These are phyloP conservation scores for Tricholomella constricta DNA, from an alignment of 768 basidiomycete genomes.

Conservation along the genomic window DNA sequence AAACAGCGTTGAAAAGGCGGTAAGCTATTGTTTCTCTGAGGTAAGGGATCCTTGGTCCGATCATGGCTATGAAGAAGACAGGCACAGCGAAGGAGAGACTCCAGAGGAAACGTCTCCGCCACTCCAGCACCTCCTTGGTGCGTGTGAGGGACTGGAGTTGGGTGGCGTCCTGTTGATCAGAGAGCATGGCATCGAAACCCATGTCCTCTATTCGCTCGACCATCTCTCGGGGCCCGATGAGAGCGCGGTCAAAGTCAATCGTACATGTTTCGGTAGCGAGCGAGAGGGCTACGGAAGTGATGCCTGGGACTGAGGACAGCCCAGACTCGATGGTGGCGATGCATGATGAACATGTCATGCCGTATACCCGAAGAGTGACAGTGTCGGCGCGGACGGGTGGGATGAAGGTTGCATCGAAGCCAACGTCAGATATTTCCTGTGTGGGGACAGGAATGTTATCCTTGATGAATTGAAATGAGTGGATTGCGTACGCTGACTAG, in stretches of 20 bases:
- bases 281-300: slow-evolving; percentile 70
- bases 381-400: slow-evolving; percentile 64
- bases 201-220: slow-evolving; percentile 85
- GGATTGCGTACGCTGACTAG: slow-evolving; percentile 63
- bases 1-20: slow-evolving; percentile 65
- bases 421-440: slow-evolving; percentile 91
- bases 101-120: slow-evolving; percentile 78
- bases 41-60: slow-evolving; percentile 68
- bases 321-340: slow-evolving; percentile 74
- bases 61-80: slow-evolving; percentile 92
- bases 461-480: not conserved
- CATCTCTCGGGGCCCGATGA: slow-evolving; percentile 83
- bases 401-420: slow-evolving; percentile 85
- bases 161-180: slow-evolving; percentile 77
- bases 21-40: slow-evolving; percentile 53
- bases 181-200: slow-evolving; percentile 88
- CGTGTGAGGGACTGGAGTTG: slow-evolving; percentile 85
- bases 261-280: slow-evolving; percentile 76
- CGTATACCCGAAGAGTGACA: slow-evolving; percentile 79
- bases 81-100: slow-evolving; percentile 82
- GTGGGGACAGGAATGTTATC: slow-evolving; percentile 9
- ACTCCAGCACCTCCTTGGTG: slow-evolving; percentile 90
- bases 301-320: slow-evolving; percentile 70
- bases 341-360: slow-evolving; percentile 90
- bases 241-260: slow-evolving; percentile 69